A percentile compares a stretch with the other conserved stretches of the same genome.
phyloP scores from a whole-genome alignment of 495 filamentous ascomycete species.

The Lasiosphaeria hispida region DNA sequence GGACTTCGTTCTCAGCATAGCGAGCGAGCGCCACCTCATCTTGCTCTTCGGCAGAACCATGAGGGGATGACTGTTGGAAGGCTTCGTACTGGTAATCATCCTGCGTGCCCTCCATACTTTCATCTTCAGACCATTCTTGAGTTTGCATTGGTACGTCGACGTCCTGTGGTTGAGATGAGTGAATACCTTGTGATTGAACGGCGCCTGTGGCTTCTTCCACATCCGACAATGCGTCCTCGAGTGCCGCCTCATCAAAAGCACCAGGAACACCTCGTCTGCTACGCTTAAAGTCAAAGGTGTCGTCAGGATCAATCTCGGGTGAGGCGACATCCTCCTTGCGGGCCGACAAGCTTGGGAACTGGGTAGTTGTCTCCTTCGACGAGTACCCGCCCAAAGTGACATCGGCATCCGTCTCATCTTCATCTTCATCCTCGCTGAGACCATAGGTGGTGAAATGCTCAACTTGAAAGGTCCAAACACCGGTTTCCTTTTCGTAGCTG shows the following conservation, averaged over 20 bases:
- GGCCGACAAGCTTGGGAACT: conserved; percentile 13
- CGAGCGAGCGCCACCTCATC: conserved; percentile 38
- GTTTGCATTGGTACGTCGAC: conserved; percentile 64
- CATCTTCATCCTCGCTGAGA: conserved; percentile 80
- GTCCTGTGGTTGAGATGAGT: conserved; percentile 83
- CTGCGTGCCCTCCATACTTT: conserved; percentile 62
- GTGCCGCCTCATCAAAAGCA: conserved; percentile 64
- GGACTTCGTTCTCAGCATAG: conserved; percentile 34
- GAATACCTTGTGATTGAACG: conserved; percentile 72
- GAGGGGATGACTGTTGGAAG: conserved; percentile 29
- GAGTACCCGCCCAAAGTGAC: conserved; percentile 10
- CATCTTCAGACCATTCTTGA: conserved; percentile 57
- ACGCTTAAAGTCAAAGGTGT: conserved; percentile 75
- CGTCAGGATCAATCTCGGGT: conserved; percentile 58
- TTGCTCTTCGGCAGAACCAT: conserved; percentile 42
- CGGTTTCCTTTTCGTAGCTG: conserved; percentile 70
- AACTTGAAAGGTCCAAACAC: conserved; percentile 87
- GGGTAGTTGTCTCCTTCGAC: conserved; percentile 2
- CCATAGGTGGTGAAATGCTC: conserved; percentile 95
- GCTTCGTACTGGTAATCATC: conserved; percentile 49
- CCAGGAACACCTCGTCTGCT: conserved; percentile 71
- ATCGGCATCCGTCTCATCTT: conserved; percentile 61
- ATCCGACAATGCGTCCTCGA: conserved; percentile 52
- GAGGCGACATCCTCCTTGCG: conserved; percentile 25
- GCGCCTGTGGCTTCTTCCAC: conserved; percentile 36